These are phyloP conservation scores for Agaricales sp. DNA, from an alignment of 1,284 basidiomycete species.

Conservation along the genomic window DNA sequence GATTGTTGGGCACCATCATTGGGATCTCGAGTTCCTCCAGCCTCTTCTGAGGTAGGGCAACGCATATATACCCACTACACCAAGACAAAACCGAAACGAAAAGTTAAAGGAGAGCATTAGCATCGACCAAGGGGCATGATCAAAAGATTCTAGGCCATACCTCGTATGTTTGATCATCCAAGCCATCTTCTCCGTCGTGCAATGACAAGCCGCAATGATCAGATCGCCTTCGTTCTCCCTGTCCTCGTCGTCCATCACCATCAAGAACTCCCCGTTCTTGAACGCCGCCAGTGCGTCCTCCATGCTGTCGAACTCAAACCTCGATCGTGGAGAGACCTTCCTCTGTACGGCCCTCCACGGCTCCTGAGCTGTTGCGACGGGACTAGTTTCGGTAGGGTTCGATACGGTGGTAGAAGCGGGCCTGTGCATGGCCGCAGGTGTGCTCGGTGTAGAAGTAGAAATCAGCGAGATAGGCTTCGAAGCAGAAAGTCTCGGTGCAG, in stretches of 20 bases:
- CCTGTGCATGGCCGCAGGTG: no score
- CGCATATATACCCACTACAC: constrained; percentile 87
- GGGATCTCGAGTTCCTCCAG: constrained; percentile 80
- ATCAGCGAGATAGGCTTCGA: background rate
- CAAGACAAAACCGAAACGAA: background rate
- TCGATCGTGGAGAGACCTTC: background rate
- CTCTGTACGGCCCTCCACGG: background rate
- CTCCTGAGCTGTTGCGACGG: background rate
- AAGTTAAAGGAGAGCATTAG: constrained; percentile 5
- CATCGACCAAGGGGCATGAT: constrained; percentile 8
- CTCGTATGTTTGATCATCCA: constrained; percentile 97
- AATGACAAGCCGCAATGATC: constrained; percentile 72
- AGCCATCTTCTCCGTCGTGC: constrained; percentile 95
- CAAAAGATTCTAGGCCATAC: constrained; percentile 32
- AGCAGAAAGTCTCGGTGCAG: background rate
- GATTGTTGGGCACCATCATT: constrained; percentile 89
- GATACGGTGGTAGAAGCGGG: background rate
- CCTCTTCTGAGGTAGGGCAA: constrained; percentile 70
- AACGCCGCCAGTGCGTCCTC: constrained; percentile 78
- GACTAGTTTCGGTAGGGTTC: background rate
- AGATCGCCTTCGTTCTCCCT: constrained; percentile 95
- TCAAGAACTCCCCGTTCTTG: constrained; percentile 77
- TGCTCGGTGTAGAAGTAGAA: background rate
- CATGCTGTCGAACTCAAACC: constrained; percentile 58
- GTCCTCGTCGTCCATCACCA: constrained; percentile 92